A percentile compares a stretch with the other conserved stretches of the same genome.
Evolutionary conservation across 768 basidiomycete genomes (phyloP).

Genomic region (Russula ochroleuca): DNA sequence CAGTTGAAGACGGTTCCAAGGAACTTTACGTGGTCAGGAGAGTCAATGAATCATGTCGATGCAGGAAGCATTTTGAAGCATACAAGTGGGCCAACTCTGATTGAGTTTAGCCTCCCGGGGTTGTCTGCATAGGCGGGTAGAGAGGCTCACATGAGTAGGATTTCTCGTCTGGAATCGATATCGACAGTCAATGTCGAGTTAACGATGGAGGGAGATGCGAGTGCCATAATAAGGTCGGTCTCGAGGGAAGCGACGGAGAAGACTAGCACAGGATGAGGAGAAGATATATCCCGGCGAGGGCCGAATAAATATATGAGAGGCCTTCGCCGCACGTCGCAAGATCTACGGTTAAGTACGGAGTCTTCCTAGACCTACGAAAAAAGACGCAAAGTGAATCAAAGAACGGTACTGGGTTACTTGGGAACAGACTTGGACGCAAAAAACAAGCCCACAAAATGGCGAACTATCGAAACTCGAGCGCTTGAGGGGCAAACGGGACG

Average conservation of each 20-base stretch:
- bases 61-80: background rate
- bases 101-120: background rate
- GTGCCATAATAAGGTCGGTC: background rate
- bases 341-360: background rate
- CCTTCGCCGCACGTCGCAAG: background rate
- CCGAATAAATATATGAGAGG: too few species aligned
- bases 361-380: background rate
- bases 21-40: background rate
- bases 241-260: background rate
- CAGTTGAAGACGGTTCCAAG: slow-evolving; percentile 8
- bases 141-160: slow-evolving; percentile 1
- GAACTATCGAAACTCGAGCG: background rate
- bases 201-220: background rate
- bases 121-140: background rate
- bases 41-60: background rate
- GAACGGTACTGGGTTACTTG: background rate
- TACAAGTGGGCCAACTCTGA: slow-evolving; percentile 13
- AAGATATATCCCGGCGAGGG: background rate
- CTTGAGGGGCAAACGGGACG: background rate
- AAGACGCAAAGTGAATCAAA: background rate
- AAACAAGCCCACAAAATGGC: background rate
- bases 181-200: background rate
- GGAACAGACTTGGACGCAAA: background rate
- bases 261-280: background rate
- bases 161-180: background rate